Evolutionary conservation across 257 asterid species (phyloP).

Genomic region (Fraxinus anomala): DNA sequence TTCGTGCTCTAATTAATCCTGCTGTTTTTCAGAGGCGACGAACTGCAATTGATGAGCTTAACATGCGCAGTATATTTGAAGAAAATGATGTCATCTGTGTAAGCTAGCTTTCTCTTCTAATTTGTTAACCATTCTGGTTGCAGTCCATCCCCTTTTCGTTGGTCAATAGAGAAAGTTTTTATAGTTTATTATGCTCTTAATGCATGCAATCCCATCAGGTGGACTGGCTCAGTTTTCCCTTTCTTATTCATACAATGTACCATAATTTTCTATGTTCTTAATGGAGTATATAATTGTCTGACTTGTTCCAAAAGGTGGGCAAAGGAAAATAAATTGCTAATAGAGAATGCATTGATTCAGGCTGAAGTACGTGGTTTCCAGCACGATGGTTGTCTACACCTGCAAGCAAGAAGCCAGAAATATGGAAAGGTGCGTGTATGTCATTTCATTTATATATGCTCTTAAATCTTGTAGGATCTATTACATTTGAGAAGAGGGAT

Average conservation of each 20-base stretch:
- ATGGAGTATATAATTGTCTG: neutral
- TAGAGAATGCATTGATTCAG: conserved; percentile 36
- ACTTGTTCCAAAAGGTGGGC: neutral
- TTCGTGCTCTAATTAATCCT: neutral
- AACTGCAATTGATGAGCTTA: conserved; percentile 92
- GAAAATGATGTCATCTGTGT: conserved; percentile 93
- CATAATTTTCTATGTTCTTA: conserved; percentile 8
- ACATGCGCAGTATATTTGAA: conserved; percentile 90
- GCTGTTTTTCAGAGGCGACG: conserved; percentile 73
- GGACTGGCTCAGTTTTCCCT: conserved; percentile 4
- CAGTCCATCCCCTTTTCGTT: neutral
- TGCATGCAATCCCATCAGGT: neutral
- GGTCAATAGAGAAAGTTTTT: neutral
- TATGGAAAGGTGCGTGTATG: conserved; percentile 75
- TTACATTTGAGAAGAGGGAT: neutral
- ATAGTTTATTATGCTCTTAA: neutral
- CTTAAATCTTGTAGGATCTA: neutral
- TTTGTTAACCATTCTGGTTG: neutral
- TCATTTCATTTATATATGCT: neutral
- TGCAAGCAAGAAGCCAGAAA: conserved; percentile 95
- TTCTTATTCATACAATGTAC: neutral
- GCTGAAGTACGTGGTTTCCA: conserved; percentile 96
- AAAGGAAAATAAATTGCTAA: neutral
- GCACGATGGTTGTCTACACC: conserved; percentile 86
- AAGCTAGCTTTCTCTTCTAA: conserved; percentile 38